Evolutionary conservation across 352 stramenopile species (phyloP).

Genomic region (Globisporangium middletonii): DNA sequence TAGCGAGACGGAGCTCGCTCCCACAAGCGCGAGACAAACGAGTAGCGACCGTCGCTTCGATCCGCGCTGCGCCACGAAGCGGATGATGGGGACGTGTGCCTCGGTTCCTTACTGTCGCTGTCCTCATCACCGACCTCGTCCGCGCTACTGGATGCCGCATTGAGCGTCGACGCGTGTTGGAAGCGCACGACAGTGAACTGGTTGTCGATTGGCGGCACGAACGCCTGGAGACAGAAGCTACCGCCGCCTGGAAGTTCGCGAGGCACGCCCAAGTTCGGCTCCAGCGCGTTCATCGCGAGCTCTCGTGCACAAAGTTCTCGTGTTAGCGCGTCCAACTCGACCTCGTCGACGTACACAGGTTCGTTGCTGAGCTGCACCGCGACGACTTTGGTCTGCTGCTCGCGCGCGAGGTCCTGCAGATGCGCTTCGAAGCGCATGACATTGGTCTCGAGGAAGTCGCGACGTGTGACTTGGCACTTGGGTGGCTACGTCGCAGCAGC

Average conservation of each 20-base stretch:
- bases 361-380: slow-evolving; percentile 15
- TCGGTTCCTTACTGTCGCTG: background rate
- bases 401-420: slow-evolving; percentile 14
- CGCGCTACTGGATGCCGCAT: background rate
- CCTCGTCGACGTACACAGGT: slow-evolving; percentile 14
- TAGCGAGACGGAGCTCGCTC: background rate
- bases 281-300: slow-evolving; percentile 17
- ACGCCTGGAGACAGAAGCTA: slow-evolving; percentile 30
- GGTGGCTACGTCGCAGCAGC: background rate
- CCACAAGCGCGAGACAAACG: background rate
- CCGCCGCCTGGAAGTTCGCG: slow-evolving; percentile 8
- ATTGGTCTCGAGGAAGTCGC: slow-evolving; percentile 24
- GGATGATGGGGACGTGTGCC: too few relatives aligned
- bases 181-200: slow-evolving; percentile 6
- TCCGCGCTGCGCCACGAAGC: too few relatives aligned
- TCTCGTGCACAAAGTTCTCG: slow-evolving; percentile 24
- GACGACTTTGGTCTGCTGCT: slow-evolving; percentile 5
- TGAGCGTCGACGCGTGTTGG: background rate
- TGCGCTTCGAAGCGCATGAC: slow-evolving; percentile 31
- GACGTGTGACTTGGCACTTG: slow-evolving; percentile 5
- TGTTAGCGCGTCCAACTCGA: slow-evolving; percentile 16
- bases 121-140: background rate
- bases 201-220: background rate
- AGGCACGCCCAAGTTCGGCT: slow-evolving; percentile 16
- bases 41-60: too few relatives aligned